phyloP scores from a whole-genome alignment of 2,329 filamentous ascomycete species.

The Pseudogymnoascus sp. region DNA sequence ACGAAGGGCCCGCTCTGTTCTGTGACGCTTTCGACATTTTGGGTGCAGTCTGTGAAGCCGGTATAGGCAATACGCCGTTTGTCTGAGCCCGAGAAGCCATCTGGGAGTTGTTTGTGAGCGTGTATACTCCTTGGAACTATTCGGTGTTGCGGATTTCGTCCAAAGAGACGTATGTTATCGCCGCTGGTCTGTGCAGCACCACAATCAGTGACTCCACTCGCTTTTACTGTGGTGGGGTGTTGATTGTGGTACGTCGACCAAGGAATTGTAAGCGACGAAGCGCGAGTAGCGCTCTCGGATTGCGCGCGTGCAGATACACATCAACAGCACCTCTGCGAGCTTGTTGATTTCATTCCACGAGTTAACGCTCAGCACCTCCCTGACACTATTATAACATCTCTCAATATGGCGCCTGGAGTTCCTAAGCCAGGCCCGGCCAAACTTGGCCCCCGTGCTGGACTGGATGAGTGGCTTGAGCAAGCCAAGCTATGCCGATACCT shows the following conservation, averaged over 20 bases:
- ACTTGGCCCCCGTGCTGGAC: conserved; percentile 70
- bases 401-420: conserved; percentile 38
- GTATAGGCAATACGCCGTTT: conserved; percentile 46
- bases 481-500: conserved; percentile 97
- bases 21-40: conserved; percentile 32
- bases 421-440: conserved; percentile 88
- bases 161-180: background rate
- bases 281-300: conserved; percentile 7
- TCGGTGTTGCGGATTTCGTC: background rate
- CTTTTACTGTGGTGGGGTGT: background rate
- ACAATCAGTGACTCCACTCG: conserved; percentile 1
- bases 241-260: background rate
- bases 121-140: background rate
- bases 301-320: conserved; percentile 7
- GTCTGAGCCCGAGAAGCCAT: conserved; percentile 29
- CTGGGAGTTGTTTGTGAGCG: background rate
- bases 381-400: background rate
- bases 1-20: conserved; percentile 44
- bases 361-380: background rate
- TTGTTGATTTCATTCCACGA: background rate
- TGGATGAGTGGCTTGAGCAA: conserved; percentile 94
- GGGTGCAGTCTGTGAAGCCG: conserved; percentile 37
- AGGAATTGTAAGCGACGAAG: conserved; percentile 10
- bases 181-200: conserved; percentile 7
- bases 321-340: conserved; percentile 6